Evolutionary conservation across 352 stramenopile genomes (phyloP).

Genomic region (Phytophthora uliginosa): DNA sequence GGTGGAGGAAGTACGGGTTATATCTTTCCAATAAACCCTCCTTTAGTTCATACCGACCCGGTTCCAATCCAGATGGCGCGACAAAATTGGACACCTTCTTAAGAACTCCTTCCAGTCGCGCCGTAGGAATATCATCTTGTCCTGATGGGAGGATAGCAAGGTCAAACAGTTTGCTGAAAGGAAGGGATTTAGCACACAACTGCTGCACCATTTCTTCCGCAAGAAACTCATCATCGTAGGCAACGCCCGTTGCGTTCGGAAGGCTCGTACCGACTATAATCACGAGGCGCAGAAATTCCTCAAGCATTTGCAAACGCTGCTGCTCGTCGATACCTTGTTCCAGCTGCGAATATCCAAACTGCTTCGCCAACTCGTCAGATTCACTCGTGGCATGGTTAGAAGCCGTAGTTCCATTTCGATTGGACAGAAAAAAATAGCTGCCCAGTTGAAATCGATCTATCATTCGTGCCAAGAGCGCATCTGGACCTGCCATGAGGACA

Average conservation of each 20-base stretch:
- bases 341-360: constrained; percentile 59
- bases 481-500: constrained; percentile 69
- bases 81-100: constrained; percentile 78
- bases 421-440: constrained; percentile 62
- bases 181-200: constrained; percentile 78
- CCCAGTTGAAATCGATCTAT: constrained; percentile 85
- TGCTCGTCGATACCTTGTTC: constrained; percentile 77
- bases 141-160: constrained; percentile 84
- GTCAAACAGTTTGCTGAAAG: constrained; percentile 89
- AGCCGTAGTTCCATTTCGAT: constrained; percentile 18
- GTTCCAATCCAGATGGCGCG: constrained; percentile 77
- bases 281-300: constrained; percentile 86
- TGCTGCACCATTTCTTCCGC: constrained; percentile 90
- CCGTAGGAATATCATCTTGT: constrained; percentile 83
- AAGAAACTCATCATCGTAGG: constrained; percentile 82
- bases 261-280: constrained; percentile 85
- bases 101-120: constrained; percentile 72
- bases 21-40: constrained; percentile 78
- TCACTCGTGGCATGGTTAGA: constrained; percentile 9
- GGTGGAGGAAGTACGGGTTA: constrained; percentile 89
- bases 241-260: constrained; percentile 60
- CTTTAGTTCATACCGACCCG: constrained; percentile 86
- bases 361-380: constrained; percentile 27
- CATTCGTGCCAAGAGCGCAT: constrained; percentile 74
- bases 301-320: constrained; percentile 82